Base-by-base conservation (phyloP, 2,329 filamentous ascomycete genomes). In the Pseudocercospora cruenta region DNA sequence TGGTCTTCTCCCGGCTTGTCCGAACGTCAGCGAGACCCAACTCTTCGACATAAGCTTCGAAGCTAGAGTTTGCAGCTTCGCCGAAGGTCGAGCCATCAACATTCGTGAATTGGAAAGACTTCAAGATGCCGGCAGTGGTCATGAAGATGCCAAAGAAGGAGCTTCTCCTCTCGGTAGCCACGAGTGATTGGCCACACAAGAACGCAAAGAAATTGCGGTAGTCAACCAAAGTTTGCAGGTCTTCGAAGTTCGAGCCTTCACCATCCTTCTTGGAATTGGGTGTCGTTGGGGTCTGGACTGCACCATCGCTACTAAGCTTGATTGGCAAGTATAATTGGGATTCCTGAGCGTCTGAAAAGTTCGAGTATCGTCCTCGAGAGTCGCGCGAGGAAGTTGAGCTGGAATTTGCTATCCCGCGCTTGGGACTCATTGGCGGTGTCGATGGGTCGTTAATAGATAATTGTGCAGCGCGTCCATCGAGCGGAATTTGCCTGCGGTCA, bases 1-100 rank as follows among this genome's bases (percentile, higher is more conserved):
- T 84, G 0, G 92, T 97, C 83, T 95, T 96, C 75, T 97, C 93
- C 26, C 90, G 87, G 76, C 92, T 96, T 66, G 87, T 82, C 62
- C 93, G 86, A 55, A 97, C 90, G 78, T 98, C 94, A 2, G 88
- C 90, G 33, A 98, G 81, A 21, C 84, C 85, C 67, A 93, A 83
- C 76, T 95, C 90, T 55, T 94, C 90, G 66, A 94, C 87, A 74
- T 93, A 96, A 72, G 87, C 87, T 67, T 88, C 84, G 71, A 94
- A 93, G 76, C 88, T 90, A 16, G 87, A 81, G 54, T 82, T 83
- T 16, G 85, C 86, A 2, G 87, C 83, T 71, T 89, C 87, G 65
- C 87, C 87, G 72, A 84, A 88, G n/a, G 85, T 88, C 3, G 87
- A 88, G 2, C 85, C 85, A 67, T 90, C 87, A 4, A 87, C 73